Evolutionary conservation across 2,329 filamentous ascomycete genomes (phyloP).

Genomic region (Polytolypa hystricis): DNA sequence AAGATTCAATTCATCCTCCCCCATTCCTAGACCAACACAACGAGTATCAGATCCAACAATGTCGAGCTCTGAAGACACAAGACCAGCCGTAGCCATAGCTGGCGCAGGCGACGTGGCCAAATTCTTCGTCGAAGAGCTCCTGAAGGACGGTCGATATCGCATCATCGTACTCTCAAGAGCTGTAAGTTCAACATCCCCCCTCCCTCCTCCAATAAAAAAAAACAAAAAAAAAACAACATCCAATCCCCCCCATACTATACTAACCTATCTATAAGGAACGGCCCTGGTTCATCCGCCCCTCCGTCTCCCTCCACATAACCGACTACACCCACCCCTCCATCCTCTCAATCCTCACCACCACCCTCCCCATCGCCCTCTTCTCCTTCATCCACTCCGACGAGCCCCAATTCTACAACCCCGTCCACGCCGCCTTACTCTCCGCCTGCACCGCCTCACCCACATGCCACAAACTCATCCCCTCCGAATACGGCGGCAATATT

Average conservation of each 20-base stretch:
- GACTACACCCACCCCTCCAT: conserved; percentile 1
- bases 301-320: background rate
- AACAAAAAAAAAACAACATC: no score
- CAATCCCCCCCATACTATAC: background rate
- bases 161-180: conserved; percentile 6
- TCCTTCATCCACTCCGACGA: conserved; percentile 3
- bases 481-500: conserved; percentile 13
- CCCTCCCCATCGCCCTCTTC: conserved; percentile 2
- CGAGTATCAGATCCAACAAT: no score
- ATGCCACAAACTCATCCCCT: conserved; percentile 15
- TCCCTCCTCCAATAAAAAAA: background rate
- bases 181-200: background rate
- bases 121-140: conserved; percentile 5
- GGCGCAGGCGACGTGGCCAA: conserved; percentile 5
- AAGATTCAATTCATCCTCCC: background rate
- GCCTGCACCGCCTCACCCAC: conserved; percentile 7
- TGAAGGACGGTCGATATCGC: background rate
- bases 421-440: conserved; percentile 6
- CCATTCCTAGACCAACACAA: background rate
- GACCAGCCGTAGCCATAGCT: conserved; percentile 1
- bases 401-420: conserved; percentile 4
- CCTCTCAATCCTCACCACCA: conserved; percentile 1
- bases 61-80: no score
- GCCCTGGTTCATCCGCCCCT: conserved; percentile 2
- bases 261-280: background rate